Evolutionary conservation across 1,284 basidiomycete genomes (phyloP), one percentile per base, ranked within the genome.

Genomic region (Tilletia setariae): DNA sequence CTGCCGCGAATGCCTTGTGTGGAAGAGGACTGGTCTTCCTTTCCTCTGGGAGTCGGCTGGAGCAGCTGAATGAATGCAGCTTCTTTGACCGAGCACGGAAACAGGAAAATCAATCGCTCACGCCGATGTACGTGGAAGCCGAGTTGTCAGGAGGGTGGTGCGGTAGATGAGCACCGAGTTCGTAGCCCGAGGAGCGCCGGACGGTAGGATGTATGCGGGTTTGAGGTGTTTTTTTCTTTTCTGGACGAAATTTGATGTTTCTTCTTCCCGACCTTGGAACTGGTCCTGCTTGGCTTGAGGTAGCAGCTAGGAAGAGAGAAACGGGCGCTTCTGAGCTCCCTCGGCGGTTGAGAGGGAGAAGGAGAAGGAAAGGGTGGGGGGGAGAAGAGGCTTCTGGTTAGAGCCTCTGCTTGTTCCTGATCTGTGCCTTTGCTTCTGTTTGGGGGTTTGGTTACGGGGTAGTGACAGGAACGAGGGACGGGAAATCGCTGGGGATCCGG

Each of bases 141-240:
- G 56, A 21, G 25, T 21, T 25, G 56, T 40, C 28, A 19, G 53
- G 53, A 56, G 53, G 28, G 28, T 11, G 49, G 43, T 49, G 47
- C 19, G 47, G 51, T 1, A 28, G 56, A 35, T 61, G 56, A 61
- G 56, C 56, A 61, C 56, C 56, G 56, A 61, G 56, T 61, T 61
- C 56, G 56, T 61, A 61, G 56, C 56, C 56, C 56, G 56, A 61
- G 56, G 9, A 61, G 56, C 56, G 56, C 56, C 56, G 32, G 56
- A 11, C 56, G 56, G 56, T 35, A 40, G 32, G 16, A 21, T 40
- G 35, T 40, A 40, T 40, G 35, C 35, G 35, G 35, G 11, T 40
- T 40, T n/a, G n/a, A n/a, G n/a, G n/a, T n/a, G n/a, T n/a, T n/a
- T n/a, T n/a, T n/a, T n/a, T n/a, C n/a, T 40, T 40, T 40, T 40